Evolutionary conservation across 306 rosid genomes (phyloP).

Genomic region (Mucuna pruriens): DNA sequence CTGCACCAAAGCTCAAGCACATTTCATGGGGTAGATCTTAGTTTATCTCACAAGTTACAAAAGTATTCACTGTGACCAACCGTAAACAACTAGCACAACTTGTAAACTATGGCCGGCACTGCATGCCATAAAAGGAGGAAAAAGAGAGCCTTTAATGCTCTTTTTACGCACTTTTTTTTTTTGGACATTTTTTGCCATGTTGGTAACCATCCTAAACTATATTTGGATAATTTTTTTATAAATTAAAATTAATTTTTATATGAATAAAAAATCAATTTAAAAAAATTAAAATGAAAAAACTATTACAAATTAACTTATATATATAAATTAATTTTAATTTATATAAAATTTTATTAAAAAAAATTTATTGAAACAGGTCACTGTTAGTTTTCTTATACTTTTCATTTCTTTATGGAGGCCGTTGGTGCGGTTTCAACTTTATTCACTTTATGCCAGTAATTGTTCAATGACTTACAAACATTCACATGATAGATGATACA

Average conservation of each 20-base stretch:
- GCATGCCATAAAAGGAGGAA: neutral
- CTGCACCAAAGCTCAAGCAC: conserved; percentile 9
- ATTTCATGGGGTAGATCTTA: conserved; percentile 12
- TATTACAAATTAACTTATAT: no score
- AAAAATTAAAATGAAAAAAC: no score
- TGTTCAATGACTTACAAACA: neutral
- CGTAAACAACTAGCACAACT: neutral
- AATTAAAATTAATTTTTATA: no score
- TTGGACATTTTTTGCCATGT: neutral
- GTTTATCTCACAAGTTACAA: no score
- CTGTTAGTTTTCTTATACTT: no score
- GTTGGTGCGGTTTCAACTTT: no score
- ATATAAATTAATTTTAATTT: no score
- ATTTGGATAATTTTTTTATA: no score
- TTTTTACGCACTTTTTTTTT: neutral
- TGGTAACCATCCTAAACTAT: neutral
- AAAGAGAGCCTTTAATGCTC: conserved; percentile 3
- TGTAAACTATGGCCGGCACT: neutral
- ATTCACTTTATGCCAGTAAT: neutral
- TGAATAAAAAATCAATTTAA: no score
- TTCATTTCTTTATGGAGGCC: no score
- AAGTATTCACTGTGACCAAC: neutral
- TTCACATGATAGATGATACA: conserved; percentile 20
- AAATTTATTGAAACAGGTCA: no score
- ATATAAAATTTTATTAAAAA: no score